Evolutionary conservation across 306 rosid genomes (phyloP), one percentile per base, ranked within the genome.

Genomic region (apple (Malus domestica)): DNA sequence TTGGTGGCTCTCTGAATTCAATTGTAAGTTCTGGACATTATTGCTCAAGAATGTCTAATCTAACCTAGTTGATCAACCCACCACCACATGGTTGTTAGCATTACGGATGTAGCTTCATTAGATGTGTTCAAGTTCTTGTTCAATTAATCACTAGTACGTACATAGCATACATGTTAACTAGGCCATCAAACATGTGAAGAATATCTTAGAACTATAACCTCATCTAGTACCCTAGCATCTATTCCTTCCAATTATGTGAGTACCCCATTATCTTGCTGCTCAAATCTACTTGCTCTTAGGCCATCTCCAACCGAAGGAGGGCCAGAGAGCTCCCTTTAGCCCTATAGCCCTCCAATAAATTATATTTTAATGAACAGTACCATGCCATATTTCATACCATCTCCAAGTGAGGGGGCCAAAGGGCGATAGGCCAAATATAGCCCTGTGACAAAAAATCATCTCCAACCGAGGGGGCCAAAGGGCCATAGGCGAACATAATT

Each of bases 11-110:
- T 70, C 84, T 80, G 71, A 82, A 61, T 72, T 74, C 83, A 78
- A 74, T 64, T 71, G 99, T 92, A 87, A 87, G 99, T 78, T 49
- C 60, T 38, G 30, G 44, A 78, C 70, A 40, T 49, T 35, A 16
- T 30, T 65, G 38, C 40, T 30, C 79, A 3, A 40, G 67, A 72
- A 46, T 73, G 11, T 42, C 25, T 61, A 45, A 29, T 57, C n/a
- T 8, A 44, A 72, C 33, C 46, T 29, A 30, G 46, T 52, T 73
- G 40, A 71, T 40, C 77, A 76, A 42, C 45, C 42, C 61, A 65
- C 45, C 77, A 38, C 14, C 32, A 57, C 59, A 61, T 75, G 68
- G 30, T 44, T 57, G 40, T 52, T 65, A 67, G 76, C 63, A 69
- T 75, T 27, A 67, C 13, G 51, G 68, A 67, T 70, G 20, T 52